A percentile compares a stretch with the other conserved stretches of the same genome.
Conservation (phyloP, 441 rosid genomes). For the Codiaeum variegatum region DNA sequence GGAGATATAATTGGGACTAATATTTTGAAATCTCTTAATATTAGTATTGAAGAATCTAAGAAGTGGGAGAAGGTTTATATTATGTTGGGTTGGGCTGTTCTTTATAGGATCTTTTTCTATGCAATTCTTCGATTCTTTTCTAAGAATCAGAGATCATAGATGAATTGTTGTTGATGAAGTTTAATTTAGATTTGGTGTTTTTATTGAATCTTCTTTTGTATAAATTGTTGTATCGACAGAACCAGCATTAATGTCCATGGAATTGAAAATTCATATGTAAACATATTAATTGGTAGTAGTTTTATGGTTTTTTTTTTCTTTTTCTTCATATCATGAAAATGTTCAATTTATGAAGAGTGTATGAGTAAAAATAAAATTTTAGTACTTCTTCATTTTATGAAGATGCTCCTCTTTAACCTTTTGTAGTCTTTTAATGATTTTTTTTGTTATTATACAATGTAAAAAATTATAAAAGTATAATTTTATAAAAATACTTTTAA, state of each 20-base stretch:
- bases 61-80: constrained; percentile 45
- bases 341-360: no score
- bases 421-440: no score
- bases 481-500: no score
- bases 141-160: constrained; percentile 51
- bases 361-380: no score
- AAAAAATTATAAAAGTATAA: no score
- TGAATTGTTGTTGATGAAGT: neutral
- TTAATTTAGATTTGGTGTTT: neutral
- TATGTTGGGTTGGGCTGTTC: constrained; percentile 58
- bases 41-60: constrained; percentile 23
- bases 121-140: constrained; percentile 54
- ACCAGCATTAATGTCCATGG: neutral
- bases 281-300: no score
- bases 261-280: no score
- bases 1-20: constrained; percentile 21
- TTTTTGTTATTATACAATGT: no score
- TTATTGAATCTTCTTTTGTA: neutral
- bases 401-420: no score
- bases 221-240: neutral
- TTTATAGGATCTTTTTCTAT: constrained; percentile 56
- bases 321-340: no score
- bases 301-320: no score
- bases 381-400: no score
- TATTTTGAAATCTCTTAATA: constrained; percentile 31